Base-by-base conservation (phyloP, 257 asterid species). In the Agastache rugosa region DNA sequence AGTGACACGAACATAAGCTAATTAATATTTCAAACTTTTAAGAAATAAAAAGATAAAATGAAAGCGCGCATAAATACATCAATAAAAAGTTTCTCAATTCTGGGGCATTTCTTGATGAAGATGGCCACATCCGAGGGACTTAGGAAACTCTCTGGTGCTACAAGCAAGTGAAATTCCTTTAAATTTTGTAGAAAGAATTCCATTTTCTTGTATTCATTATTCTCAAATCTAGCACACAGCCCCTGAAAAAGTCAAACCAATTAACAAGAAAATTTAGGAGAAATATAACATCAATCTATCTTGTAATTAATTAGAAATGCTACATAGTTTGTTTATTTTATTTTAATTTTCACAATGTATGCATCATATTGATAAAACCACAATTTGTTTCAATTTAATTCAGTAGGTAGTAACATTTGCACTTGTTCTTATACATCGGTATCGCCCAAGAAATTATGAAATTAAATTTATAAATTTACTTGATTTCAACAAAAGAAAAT, bases 111-210 rank as follows among this genome's bases (percentile, higher is more conserved):
- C 47, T 29, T 27, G 22, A 85, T 37, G 58, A 83, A 83, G n/a
- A 14, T 34, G 8, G 58, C 79, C 0, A 85, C 29, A 39, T 85
- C 87, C 2, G 51, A 79, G 22, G 87, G 82, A 47, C 62, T 75
- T 16, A 84, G 4, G 34, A 64, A 54, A 12, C 83, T 86, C 59
- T 79, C 77, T 12, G 80, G 45, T 65, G 77, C 63, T 3, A 80
- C 72, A 9, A 67, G 0, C 56, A 84, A 44, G 17, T 79, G 77
- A 15, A 82, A 72, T 67, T 82, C 84, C 63, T 37, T 56, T 34
- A 86, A 20, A 5, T 10, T 67, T 31, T 29, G 2, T 11, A 86
- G 34, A 4, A 0, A 2, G 35, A 73, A 84, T 0, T 54, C 59
- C 61, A 82, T 50, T 8, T 71, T 79, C 53, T 0, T 53, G 27